Base-by-base conservation (phyloP, 2,329 filamentous ascomycete species). In the Aspergillus sp. region DNA sequence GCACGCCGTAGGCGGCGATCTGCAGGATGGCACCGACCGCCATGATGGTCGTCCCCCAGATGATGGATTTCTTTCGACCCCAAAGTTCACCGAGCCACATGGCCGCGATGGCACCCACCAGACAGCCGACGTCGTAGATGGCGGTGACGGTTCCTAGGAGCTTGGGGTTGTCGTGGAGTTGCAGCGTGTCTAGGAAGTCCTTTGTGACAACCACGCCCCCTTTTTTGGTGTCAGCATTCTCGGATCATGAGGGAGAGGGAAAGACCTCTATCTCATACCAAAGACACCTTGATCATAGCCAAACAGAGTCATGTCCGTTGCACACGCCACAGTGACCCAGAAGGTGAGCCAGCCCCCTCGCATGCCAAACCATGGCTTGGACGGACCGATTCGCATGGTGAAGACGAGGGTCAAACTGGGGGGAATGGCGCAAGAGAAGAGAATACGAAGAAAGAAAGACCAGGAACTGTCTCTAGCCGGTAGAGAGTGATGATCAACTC, bases 11-110 rank as follows among this genome's bases (percentile, higher is more conserved):
- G 5, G 72, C 65, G 3, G 71, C 65, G 1, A 74, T 71, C 49
- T 79, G 76, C 1, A 79, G 64, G 10, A 71, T 63, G 2, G 73
- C 76, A 0, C 77, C 77, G 31, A 78, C 63, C n/a, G 67, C 66
- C 19, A 77, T 71, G 34, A 77, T 62, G 7, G 67, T 56, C 20
- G 70, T 72, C 0, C 76, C 77, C 14, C 77, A 47, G 49, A 77
- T 54, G 65, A 79, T 63, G 54, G 53, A 72, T 53, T 67, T 50
- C 57, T 68, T 54, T 7, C 78, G 70, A 17, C 78, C 78, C 10
- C 80, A 60, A 20, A 59, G 65, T 56, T 80, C 78, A 9, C 78
- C 77, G 5, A 73, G 61, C 25, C 64, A 59, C 47, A 71, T 53
- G 62, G 63, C 49, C 67, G 72, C 67, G 49, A 79, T 69, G 41